Conservation (phyloP, 2,329 filamentous ascomycete genomes). For the Coniella lustricola region DNA sequence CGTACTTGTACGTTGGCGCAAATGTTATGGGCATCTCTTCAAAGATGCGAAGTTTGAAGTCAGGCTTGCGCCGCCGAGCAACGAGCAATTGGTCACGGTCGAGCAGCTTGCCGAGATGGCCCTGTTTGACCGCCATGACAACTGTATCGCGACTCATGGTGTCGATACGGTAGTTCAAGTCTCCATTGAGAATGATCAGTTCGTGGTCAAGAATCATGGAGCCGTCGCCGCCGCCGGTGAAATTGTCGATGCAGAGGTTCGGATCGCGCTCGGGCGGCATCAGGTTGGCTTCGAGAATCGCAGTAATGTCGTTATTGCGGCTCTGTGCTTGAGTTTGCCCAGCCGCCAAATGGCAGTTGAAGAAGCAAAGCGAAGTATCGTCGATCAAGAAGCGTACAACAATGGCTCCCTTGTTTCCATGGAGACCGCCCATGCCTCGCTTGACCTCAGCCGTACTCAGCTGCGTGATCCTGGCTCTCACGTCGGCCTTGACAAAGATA, state of each 20-base stretch:
- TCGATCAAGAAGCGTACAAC: conserved; percentile 89
- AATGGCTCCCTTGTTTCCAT: conserved; percentile 94
- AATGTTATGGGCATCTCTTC: conserved; percentile 88
- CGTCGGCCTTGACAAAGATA: conserved; percentile 79
- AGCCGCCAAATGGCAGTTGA: conserved; percentile 95
- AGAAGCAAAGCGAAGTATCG: conserved; percentile 88
- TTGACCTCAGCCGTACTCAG: conserved; percentile 81
- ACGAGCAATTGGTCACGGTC: conserved; percentile 91
- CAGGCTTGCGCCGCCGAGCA: conserved; percentile 80
- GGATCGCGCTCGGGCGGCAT: conserved; percentile 68
- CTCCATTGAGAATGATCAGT: conserved; percentile 92
- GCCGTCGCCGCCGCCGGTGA: conserved; percentile 86
- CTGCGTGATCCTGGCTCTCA: conserved; percentile 69
- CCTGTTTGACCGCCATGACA: conserved; percentile 72
- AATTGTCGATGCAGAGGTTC: conserved; percentile 65
- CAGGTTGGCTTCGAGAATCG: conserved; percentile 73
- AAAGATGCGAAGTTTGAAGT: conserved; percentile 82
- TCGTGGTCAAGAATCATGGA: conserved; percentile 94
- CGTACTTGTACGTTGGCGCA: conserved; percentile 96
- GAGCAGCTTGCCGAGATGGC: conserved; percentile 77
- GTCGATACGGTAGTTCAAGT: conserved; percentile 97
- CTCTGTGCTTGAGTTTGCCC: conserved; percentile 85
- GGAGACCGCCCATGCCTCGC: conserved; percentile 87
- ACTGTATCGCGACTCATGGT: conserved; percentile 93
- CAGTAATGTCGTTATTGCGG: conserved; percentile 86